phyloP scores from a whole-genome alignment of 2,329 filamentous ascomycete genomes.

The Aspergillus fumigatus region DNA sequence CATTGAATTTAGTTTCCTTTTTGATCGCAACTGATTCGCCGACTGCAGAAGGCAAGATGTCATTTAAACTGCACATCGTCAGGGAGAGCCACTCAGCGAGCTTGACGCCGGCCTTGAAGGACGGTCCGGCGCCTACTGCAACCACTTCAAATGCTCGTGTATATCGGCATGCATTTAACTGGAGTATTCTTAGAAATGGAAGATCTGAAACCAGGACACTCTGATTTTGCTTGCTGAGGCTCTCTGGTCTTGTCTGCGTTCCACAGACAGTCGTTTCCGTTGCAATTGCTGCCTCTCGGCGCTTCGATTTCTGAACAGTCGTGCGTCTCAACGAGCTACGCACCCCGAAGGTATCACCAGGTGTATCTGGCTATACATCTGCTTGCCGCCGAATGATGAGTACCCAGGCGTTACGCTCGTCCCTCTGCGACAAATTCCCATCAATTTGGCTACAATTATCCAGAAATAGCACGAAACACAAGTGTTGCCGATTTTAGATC shows the following conservation, averaged over 20 bases:
- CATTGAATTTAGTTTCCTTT: neutral
- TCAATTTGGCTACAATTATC: constrained; percentile 16
- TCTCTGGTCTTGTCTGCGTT: neutral
- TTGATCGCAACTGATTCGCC: constrained; percentile 6
- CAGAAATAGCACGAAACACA: constrained; percentile 24
- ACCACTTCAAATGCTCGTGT: constrained; percentile 10
- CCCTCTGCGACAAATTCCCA: constrained; percentile 1
- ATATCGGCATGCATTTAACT: constrained; percentile 4
- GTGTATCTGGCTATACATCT: neutral
- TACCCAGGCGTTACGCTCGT: constrained; percentile 9
- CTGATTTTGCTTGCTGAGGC: neutral
- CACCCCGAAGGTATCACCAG: constrained; percentile 6
- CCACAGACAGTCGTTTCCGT: constrained; percentile 5
- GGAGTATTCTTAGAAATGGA: constrained; percentile 22
- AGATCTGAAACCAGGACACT: constrained; percentile 17
- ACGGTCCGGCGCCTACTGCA: constrained; percentile 24
- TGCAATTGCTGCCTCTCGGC: constrained; percentile 12
- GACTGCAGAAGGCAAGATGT: constrained; percentile 3
- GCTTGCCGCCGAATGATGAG: constrained; percentile 18
- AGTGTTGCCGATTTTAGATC: constrained; percentile 22
- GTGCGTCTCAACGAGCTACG: constrained; percentile 6
- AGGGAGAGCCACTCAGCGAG: constrained; percentile 17
- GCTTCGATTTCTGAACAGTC: constrained; percentile 10
- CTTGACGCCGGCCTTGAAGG: constrained; percentile 19
- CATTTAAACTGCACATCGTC: neutral